phyloP scores from a whole-genome alignment of 1,139 yeast genomes.

The Komagataea norvegica region DNA sequence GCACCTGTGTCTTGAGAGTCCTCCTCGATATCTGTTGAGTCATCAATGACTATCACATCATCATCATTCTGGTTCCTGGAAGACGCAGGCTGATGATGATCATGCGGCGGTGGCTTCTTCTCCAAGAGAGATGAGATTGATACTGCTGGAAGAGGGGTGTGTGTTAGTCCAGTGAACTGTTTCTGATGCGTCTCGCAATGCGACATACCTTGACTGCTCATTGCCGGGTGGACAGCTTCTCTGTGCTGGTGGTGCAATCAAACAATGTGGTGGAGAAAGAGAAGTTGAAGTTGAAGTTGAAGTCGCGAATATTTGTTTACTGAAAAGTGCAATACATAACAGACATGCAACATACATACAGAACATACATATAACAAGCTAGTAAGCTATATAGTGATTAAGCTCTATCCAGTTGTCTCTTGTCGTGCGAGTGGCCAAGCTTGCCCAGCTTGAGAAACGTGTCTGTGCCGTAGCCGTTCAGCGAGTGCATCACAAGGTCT shows the following conservation, averaged over 20 bases:
- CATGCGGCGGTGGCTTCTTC: not conserved
- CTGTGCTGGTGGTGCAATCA: too few species aligned
- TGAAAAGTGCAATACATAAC: too few species aligned
- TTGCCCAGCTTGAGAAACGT: slow-evolving; percentile 75
- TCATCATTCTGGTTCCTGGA: not conserved
- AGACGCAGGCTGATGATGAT: too few species aligned
- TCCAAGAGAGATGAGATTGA: not conserved
- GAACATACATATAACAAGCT: too few species aligned
- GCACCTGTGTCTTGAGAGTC: not conserved
- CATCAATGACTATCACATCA: not conserved
- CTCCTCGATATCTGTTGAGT: slow-evolving; percentile 1
- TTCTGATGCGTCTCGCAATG: too few species aligned
- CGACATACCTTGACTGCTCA: not conserved
- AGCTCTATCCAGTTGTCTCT: slow-evolving; percentile 70
- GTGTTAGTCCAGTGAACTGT: not conserved
- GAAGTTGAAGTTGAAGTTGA: not conserved
- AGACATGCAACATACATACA: too few species aligned
- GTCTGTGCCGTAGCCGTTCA: slow-evolving; percentile 91
- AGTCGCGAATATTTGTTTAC: not conserved
- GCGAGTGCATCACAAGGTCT: slow-evolving; percentile 68
- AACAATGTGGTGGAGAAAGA: too few species aligned
- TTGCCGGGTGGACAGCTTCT: not conserved
- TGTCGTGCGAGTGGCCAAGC: slow-evolving; percentile 60
- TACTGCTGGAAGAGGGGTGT: not conserved
- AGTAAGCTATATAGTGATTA: slow-evolving; percentile 26